phyloP scores from a whole-genome alignment of 2,329 filamentous ascomycete species.

The Elsinoe batatas region DNA sequence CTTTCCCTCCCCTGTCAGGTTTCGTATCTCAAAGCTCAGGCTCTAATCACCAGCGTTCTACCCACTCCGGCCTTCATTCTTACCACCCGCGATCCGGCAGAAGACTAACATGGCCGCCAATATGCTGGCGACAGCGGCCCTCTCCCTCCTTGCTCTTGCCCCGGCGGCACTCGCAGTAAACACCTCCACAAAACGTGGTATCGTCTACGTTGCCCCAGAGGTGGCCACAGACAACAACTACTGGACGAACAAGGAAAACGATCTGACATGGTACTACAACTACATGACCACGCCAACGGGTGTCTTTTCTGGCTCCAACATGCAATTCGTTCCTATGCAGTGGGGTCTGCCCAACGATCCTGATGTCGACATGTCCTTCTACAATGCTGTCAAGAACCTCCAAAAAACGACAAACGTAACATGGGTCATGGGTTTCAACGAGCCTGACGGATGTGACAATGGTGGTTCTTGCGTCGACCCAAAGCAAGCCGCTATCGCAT shows the following conservation, averaged over 20 bases:
- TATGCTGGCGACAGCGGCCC: conserved; percentile 6
- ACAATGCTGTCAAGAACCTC: conserved; percentile 46
- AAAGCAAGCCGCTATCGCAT: conserved; percentile 52
- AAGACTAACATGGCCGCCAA: neutral
- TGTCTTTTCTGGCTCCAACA: conserved; percentile 34
- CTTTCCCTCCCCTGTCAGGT: neutral
- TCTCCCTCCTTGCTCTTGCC: conserved; percentile 12
- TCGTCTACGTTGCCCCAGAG: conserved; percentile 50
- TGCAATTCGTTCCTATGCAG: conserved; percentile 74
- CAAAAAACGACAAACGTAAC: conserved; percentile 50
- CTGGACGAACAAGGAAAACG: conserved; percentile 49
- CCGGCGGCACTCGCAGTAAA: conserved; percentile 14
- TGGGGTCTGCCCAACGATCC: conserved; percentile 48
- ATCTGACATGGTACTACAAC: conserved; percentile 80
- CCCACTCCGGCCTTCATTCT: neutral
- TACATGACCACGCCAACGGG: conserved; percentile 47
- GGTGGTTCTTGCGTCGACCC: conserved; percentile 57
- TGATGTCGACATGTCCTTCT: conserved; percentile 48
- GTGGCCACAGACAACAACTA: conserved; percentile 53
- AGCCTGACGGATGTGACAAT: conserved; percentile 54
- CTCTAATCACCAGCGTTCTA: neutral
- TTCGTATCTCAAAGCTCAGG: neutral
- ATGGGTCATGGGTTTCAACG: conserved; percentile 68
- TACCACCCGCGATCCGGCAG: neutral
- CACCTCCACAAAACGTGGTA: conserved; percentile 56